Percentiles rank a stretch among this genome's conserved stretches.
Evolutionary conservation across 23 red algal species (phyloP).

Genomic region (Pyropia haitanensis): DNA sequence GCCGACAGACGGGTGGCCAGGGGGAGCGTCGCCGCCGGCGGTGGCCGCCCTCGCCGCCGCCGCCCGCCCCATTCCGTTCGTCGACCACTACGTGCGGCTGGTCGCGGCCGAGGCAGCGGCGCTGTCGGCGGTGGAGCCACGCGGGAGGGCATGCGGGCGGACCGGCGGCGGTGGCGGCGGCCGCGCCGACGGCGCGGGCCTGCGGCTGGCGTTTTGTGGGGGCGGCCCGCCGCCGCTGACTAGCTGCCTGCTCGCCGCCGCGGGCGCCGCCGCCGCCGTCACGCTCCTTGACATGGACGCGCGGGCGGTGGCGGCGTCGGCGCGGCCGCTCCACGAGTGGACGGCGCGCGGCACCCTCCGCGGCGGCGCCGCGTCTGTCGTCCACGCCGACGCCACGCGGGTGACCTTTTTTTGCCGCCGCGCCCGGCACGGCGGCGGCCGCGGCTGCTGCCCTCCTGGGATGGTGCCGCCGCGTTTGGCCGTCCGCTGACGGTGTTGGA

Average conservation of each 20-base stretch:
- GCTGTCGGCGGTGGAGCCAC: neutral
- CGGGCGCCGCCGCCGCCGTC: constrained; percentile 4
- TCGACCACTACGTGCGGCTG: constrained; percentile 36
- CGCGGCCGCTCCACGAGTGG: constrained; percentile 21
- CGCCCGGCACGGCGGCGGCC: neutral
- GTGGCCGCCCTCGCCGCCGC: constrained; percentile 9
- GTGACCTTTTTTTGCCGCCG: constrained; percentile 2
- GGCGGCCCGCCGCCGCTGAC: constrained; percentile 42
- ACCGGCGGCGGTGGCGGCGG: neutral
- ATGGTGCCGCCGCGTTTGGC: too few species aligned
- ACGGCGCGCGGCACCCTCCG: neutral
- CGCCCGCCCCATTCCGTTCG: constrained; percentile 20
- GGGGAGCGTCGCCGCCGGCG: neutral
- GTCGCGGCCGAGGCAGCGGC: constrained; percentile 21
- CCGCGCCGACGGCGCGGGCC: neutral
- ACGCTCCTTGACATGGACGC: constrained; percentile 38
- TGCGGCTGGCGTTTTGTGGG: constrained; percentile 46
- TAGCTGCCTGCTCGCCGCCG: constrained; percentile 19
- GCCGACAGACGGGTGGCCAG: neutral
- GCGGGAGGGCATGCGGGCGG: neutral
- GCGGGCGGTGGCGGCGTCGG: constrained; percentile 15
- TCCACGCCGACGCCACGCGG: constrained; percentile 11
- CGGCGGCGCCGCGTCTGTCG: neutral
- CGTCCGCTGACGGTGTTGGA: too few species aligned
- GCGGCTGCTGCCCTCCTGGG: too few species aligned